Evolutionary conservation across 148 eudicot genomes (phyloP), one percentile per base, ranked within the genome.

Genomic region (Rhododendron simsii): DNA sequence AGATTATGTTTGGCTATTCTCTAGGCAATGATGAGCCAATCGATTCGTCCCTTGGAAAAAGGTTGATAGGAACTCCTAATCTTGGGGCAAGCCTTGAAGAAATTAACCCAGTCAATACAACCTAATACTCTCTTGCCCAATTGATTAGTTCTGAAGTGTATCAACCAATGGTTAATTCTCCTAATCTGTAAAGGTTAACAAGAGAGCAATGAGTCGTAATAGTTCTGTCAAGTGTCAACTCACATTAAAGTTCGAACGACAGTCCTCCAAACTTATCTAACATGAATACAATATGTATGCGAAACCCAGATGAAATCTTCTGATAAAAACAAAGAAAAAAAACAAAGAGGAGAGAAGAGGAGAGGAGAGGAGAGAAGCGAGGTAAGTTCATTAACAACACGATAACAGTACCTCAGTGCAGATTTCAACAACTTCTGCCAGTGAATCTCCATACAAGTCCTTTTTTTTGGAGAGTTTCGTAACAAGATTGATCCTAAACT

Each of bases 391-490:
- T 23, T 3, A 47, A 51, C 33, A 41, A 7, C 3, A 82, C 26
- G 1, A 37, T 65, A 26, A 14, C 63, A 57, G 1, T 85, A 95
- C 99, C 98, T 94, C 92, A 59, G 96, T 94, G 90, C 99, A 96
- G 85, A 95, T 88, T 35, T 86, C 91, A 9, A 94, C 91, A 26
- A 96, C 94, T 20, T 95, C 96, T 37, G 92, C 94, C 74, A 95
- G 71, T 13, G 94, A 88, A 87, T 96, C 99, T 57, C 93, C 99
- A 87, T 50, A 96, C 30, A 92, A 41, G 55, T 94, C 94, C 83
- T 92, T 91, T 91, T 92, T 96, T 41, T 93, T 94, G 33, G 94
- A 87, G 18, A 96, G 86, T 86, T 91, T 94, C 63, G 90, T 91
- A 73, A 76, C 15, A 15, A 96, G 91, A 92, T 92, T 90, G 79